phyloP scores from a whole-genome alignment of 108 stramenopile genomes.

The Fistulifera pelliculosa region DNA sequence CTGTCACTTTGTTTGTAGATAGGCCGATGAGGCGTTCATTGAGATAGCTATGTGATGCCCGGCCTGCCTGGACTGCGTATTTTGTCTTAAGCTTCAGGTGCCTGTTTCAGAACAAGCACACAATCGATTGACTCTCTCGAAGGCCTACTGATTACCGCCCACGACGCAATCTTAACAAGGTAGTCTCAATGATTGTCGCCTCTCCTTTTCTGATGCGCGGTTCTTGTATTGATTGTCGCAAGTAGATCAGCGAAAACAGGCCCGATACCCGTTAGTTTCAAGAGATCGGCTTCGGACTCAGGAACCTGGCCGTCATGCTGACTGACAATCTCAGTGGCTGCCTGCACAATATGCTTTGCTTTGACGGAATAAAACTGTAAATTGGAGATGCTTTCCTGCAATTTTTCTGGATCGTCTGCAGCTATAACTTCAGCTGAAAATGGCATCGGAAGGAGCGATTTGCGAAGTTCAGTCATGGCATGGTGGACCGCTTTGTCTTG shows the following conservation, averaged over 20 bases:
- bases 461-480: conserved; percentile 38
- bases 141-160: too few species aligned
- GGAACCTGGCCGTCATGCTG: conserved; percentile 55
- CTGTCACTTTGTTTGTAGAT: too few species aligned
- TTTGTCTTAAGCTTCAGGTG: too few species aligned
- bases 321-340: conserved; percentile 39
- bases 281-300: conserved; percentile 34
- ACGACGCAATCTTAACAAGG: too few species aligned
- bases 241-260: conserved; percentile 52
- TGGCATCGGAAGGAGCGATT: background rate
- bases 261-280: conserved; percentile 54
- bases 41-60: too few species aligned
- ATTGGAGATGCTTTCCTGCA: conserved; percentile 37
- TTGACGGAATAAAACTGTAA: conserved; percentile 56
- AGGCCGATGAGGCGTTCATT: too few species aligned
- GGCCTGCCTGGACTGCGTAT: too few species aligned
- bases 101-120: too few species aligned
- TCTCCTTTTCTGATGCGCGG: background rate
- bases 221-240: conserved; percentile 40
- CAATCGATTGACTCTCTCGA: too few species aligned
- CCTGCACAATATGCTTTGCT: conserved; percentile 56
- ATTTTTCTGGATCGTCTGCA: conserved; percentile 28
- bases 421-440: conserved; percentile 30
- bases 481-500: conserved; percentile 45
- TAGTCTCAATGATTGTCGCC: background rate